Evolutionary conservation across 768 basidiomycete species (phyloP), one percentile per base, ranked within the genome.

Genomic region (Suillus sp.): DNA sequence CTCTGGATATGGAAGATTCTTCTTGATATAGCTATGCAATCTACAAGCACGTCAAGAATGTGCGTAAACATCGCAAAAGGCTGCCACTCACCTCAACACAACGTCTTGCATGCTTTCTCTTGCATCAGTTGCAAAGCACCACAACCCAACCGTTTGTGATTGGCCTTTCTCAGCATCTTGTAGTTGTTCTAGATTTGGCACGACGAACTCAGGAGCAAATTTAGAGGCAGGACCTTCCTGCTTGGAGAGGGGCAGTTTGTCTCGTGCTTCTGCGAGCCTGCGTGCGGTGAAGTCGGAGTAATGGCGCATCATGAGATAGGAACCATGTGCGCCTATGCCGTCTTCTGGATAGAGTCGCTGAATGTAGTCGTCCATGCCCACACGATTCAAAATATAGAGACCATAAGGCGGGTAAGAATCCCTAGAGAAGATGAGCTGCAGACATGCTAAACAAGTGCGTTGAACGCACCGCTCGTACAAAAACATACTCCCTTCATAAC

Each of bases 401-500:
- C 92, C 93, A 69, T 94, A 93, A 20, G 88, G 88, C 4, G 92
- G 92, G 72, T 92, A 92, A 34, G 84, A 80, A 62, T 87, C 83
- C 69, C 92, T 93, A 68, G 18, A 68, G 38, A 58, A 66, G 9
- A 56, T 56, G 10, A 50, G 22, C n/a, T 6, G 8, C n/a, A 34
- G 51, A 57, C 7, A 25, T 34, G 0, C 48, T n/a, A 51, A n/a
- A 61, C 20, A 61, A 61, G 35, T 34, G 40, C 30, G 32, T 60
- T 42, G 34, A 37, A 79, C 85, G 67, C 68, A 92, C 92, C 92
- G 81, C 78, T 94, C 92, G 69, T 90, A 92, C 67, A 95, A 79
- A 77, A 95, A 94, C 87, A 94, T 92, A 77, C 85, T 89, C 22
- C 92, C 93, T 73, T 95, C 92, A 71, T 77, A 90, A 48, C 92